These are phyloP conservation scores for Eremothecium coryli DNA, from an alignment of 1,139 yeast species.

Conservation along the genomic window DNA sequence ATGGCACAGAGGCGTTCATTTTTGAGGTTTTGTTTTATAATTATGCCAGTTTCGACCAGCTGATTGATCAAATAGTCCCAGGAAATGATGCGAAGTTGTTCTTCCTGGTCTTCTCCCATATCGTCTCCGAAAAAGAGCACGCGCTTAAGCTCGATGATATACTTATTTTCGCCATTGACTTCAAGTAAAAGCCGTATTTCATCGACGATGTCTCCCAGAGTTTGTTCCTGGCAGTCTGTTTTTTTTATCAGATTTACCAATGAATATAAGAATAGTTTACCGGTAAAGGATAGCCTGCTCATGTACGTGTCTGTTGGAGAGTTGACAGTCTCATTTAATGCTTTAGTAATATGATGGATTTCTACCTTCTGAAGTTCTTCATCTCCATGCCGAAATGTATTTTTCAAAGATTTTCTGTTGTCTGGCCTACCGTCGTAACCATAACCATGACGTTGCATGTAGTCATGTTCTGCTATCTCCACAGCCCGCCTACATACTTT, in stretches of 20 bases:
- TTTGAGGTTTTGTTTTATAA: constrained; percentile 54
- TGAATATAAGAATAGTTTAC: constrained; percentile 64
- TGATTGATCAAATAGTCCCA: constrained; percentile 40
- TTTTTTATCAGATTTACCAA: constrained; percentile 56
- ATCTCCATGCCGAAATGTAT: constrained; percentile 24
- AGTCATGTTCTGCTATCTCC: constrained; percentile 69
- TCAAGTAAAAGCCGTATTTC: constrained; percentile 51
- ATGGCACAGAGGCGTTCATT: constrained; percentile 61
- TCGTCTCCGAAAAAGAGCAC: constrained; percentile 22
- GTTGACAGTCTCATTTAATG: constrained; percentile 69
- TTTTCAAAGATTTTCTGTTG: constrained; percentile 9
- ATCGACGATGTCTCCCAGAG: constrained; percentile 68
- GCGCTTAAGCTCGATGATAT: constrained; percentile 23
- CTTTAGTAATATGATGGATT: constrained; percentile 63
- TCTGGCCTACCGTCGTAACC: constrained; percentile 20
- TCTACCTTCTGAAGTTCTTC: constrained; percentile 47
- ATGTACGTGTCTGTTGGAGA: constrained; percentile 62
- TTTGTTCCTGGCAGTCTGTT: constrained; percentile 61
- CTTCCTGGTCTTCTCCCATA: constrained; percentile 11
- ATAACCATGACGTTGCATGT: constrained; percentile 31
- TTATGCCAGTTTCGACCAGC: constrained; percentile 67
- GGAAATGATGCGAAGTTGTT: constrained; percentile 26
- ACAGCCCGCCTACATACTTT: constrained; percentile 86
- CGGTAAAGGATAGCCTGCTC: constrained; percentile 51
- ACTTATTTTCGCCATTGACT: constrained; percentile 30